phyloP scores from a whole-genome alignment of 306 rosid species.

The Gynostemma pentaphyllum region DNA sequence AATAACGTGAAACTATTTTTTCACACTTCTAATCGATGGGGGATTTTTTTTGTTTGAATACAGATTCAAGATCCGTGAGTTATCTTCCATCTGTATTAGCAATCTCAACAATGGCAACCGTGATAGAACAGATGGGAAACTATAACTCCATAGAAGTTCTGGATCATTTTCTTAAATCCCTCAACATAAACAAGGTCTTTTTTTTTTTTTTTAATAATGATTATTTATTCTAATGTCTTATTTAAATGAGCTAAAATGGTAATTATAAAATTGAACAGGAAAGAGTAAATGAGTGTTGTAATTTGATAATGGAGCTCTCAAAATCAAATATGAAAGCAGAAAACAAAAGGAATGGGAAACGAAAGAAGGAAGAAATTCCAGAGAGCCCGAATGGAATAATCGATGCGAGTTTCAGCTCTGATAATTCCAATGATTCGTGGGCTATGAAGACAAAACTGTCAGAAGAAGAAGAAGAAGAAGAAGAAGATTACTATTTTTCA shows the following conservation, averaged over 20 bases:
- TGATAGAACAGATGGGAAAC: constrained; percentile 59
- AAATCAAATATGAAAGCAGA: constrained; percentile 2
- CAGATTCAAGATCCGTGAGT: constrained; percentile 76
- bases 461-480: constrained; percentile 2
- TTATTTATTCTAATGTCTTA: too few relatives aligned
- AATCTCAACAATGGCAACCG: constrained; percentile 72
- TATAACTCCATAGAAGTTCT: constrained; percentile 40
- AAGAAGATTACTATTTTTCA: constrained; percentile 33
- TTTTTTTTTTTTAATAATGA: not conserved
- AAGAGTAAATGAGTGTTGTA: constrained; percentile 62
- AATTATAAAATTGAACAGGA: constrained; percentile 54
- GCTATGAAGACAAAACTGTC: constrained; percentile 33
- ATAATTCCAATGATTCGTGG: constrained; percentile 84
- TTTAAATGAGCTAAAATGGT: too few relatives aligned
- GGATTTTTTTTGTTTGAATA: not conserved
- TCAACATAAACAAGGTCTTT: constrained; percentile 59
- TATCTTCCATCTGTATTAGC: constrained; percentile 88
- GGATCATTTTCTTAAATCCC: constrained; percentile 59
- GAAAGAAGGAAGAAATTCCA: not conserved
- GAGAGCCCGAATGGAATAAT: constrained; percentile 75
- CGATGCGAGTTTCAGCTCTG: constrained; percentile 52
- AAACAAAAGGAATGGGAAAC: constrained; percentile 29
- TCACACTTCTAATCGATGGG: too few relatives aligned
- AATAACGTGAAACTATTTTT: too few relatives aligned
- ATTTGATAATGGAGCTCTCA: constrained; percentile 27